Conservation (phyloP, 202 grass and related monocot species). For the Schoenoplectus tabernaemontani region DNA sequence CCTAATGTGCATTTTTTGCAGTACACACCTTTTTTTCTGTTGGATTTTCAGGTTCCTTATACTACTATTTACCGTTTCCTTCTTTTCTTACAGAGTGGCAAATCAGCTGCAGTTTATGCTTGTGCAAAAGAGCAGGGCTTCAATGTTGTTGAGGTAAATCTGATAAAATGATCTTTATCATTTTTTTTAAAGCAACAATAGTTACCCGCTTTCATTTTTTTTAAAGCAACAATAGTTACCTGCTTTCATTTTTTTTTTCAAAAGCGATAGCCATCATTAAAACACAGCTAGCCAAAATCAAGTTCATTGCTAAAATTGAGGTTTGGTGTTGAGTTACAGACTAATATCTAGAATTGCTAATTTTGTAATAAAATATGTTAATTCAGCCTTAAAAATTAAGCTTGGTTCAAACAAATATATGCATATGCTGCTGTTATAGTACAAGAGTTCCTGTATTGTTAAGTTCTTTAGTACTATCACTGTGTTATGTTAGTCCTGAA, state of each 20-base stretch:
- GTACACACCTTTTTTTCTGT: not conserved
- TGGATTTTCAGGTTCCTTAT: constrained; percentile 1
- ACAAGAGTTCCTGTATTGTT: not conserved
- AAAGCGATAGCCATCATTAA: no score
- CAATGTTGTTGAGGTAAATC: constrained; percentile 86
- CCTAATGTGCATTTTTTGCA: not conserved
- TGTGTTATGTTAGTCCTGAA: not conserved
- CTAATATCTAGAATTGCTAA: not conserved
- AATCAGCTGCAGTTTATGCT: constrained; percentile 88
- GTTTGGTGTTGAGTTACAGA: not conserved
- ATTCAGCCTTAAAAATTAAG: not conserved
- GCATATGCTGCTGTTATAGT: not conserved
- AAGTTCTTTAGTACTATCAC: not conserved
- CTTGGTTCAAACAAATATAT: not conserved
- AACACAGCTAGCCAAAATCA: not conserved
- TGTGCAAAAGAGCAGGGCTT: constrained; percentile 93
- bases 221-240: no score
- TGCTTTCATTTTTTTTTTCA: no score
- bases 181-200: no score
- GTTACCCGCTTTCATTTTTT: no score
- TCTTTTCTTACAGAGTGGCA: constrained; percentile 61
- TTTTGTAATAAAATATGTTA: not conserved
- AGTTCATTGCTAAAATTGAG: not conserved
- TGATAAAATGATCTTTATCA: not conserved
- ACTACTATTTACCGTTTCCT: not conserved